Evolutionary conservation across 371 early-diverging fungal species (phyloP), one percentile per base, ranked within the genome.

Genomic region (Lichtheimia hyalospora): DNA sequence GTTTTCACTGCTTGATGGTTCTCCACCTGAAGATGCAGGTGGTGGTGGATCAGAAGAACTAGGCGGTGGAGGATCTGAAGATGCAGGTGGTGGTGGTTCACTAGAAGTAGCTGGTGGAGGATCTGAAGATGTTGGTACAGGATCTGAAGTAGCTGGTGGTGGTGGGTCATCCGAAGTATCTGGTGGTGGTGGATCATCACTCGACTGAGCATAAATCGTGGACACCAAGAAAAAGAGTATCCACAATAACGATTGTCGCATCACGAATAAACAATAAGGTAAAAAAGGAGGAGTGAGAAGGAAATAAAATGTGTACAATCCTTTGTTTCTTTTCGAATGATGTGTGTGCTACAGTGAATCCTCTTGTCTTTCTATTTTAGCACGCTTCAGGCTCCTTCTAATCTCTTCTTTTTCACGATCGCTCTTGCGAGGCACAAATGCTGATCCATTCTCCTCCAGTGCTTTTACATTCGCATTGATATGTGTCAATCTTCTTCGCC

Each of bases 341-440:
- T 51, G 40, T 39, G 12, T 49, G 41, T 63, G 61, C 52, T 55
- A 28, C 41, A 53, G 51, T 44, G 4, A n/a, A 23, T 43, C n/a
- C 12, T 48, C 16, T 39, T 24, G 39, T 23, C 63, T 64, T 68
- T 70, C 74, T 63, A 70, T 63, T 72, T 73, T 73, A 56, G 65
- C 57, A 52, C 62, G 58, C 72, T 70, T 62, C 80, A 76, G 23
- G 68, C 49, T 49, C 68, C 68, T 53, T 60, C 72, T 68, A 23
- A 69, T 49, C 49, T 69, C 67, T 55, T 85, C 83, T 56, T 82
- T 83, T 64, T 83, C 79, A 49, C 83, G 83, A 63, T 86, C 86
- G 39, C 81, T 82, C 49, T 79, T 69, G 25, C 86, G 77, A 51
- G 84, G 81, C 48, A 79, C 74, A 69, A 86, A 86, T 28, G 63